phyloP scores from a whole-genome alignment of 495 filamentous ascomycete genomes.

The Astrothelium subdiscretum region DNA sequence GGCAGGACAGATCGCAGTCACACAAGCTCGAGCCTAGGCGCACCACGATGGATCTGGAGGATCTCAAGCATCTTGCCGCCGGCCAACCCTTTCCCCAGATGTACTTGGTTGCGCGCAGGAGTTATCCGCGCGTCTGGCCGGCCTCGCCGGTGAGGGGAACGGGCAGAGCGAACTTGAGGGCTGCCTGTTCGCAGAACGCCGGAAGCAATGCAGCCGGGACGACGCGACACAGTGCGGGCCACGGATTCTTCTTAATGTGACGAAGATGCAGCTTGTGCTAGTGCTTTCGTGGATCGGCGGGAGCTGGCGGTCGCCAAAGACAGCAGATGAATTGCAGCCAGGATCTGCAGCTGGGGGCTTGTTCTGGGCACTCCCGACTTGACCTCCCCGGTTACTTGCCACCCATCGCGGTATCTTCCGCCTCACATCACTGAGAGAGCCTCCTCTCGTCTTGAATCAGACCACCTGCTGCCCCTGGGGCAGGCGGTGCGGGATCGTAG shows the following conservation, averaged over 20 bases:
- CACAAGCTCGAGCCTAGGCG: too few species aligned
- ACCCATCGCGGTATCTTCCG: background rate
- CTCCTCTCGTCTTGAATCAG: background rate
- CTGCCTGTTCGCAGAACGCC: background rate
- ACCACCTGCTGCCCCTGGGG: background rate
- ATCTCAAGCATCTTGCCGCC: background rate
- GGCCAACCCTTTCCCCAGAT: background rate
- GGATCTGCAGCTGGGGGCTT: background rate
- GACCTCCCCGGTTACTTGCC: background rate
- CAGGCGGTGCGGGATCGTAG: background rate
- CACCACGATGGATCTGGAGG: background rate
- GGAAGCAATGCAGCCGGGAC: background rate
- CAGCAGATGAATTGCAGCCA: conserved; percentile 1
- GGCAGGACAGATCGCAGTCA: background rate
- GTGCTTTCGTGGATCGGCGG: background rate
- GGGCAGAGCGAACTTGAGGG: background rate
- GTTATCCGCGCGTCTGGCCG: background rate
- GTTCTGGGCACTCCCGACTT: conserved; percentile 1
- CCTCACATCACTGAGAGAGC: background rate
- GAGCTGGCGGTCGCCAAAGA: background rate
- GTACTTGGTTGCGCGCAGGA: too few species aligned
- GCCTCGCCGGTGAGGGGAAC: background rate
- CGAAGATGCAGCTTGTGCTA: conserved; percentile 1
- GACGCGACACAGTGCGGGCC: background rate
- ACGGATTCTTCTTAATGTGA: background rate